Conservation (phyloP, 1,139 yeast genomes). For the Candida tetrigidarum region DNA sequence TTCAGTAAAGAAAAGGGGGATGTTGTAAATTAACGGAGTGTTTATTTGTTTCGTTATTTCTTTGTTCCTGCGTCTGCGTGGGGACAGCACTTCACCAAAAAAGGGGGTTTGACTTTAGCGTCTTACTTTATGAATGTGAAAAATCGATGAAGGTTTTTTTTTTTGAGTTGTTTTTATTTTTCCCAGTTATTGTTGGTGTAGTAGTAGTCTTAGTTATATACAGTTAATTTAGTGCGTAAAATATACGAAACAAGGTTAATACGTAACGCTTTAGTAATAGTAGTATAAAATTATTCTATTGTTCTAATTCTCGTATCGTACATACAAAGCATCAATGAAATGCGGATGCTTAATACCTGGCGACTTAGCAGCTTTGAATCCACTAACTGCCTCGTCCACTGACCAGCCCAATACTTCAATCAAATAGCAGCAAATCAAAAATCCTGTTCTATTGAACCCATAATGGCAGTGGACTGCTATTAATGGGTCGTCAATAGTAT, state of each 20-base stretch:
- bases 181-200: too few species aligned
- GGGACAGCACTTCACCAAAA: background rate
- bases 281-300: too few species aligned
- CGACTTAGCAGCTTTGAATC: slow-evolving; percentile 58
- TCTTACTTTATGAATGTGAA: slow-evolving; percentile 4
- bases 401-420: slow-evolving; percentile 63
- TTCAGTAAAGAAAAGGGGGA: slow-evolving; percentile 4
- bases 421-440: slow-evolving; percentile 69
- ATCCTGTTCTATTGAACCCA: slow-evolving; percentile 83
- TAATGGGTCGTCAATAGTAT: slow-evolving; percentile 33
- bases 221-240: too few species aligned
- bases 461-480: slow-evolving; percentile 81
- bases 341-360: slow-evolving; percentile 85
- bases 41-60: too few species aligned
- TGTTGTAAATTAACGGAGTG: background rate
- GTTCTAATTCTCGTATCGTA: slow-evolving; percentile 54
- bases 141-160: background rate
- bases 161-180: background rate
- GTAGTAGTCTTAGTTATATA: too few species aligned
- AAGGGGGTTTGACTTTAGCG: too few species aligned
- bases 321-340: slow-evolving; percentile 73
- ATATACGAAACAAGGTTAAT: too few species aligned
- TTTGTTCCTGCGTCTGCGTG: slow-evolving; percentile 1
- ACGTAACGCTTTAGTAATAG: too few species aligned
- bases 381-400: slow-evolving; percentile 66